phyloP scores from a whole-genome alignment of 345 rosid genomes.

The Eucalyptus rudis region DNA sequence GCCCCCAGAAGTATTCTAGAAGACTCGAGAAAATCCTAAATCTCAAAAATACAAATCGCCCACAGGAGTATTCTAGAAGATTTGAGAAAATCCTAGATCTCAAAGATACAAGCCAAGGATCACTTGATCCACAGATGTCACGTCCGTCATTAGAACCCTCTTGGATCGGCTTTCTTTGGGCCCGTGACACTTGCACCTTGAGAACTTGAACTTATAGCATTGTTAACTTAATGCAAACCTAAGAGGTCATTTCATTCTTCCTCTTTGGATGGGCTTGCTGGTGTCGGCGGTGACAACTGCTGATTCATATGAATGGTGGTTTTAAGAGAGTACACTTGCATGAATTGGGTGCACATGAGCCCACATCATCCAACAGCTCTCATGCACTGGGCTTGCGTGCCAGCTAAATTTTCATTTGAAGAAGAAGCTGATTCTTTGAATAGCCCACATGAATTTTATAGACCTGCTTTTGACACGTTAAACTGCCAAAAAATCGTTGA shows the following conservation, averaged over 20 bases:
- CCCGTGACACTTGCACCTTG: not conserved
- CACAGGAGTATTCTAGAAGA: too few species aligned
- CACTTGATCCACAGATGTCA: too few species aligned
- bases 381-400: not conserved
- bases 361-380: not conserved
- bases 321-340: not conserved
- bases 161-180: too few species aligned
- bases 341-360: not conserved
- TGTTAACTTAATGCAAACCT: not conserved
- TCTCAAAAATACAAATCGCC: too few species aligned
- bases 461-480: not conserved
- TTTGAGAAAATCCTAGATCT: too few species aligned
- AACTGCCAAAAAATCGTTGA: not conserved
- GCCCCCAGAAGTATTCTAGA: too few species aligned
- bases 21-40: too few species aligned
- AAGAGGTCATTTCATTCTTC: not conserved
- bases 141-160: too few species aligned
- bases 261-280: not conserved
- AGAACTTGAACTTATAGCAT: not conserved
- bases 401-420: not conserved
- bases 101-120: too few species aligned
- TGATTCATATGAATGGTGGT: not conserved
- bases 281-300: not conserved
- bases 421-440: not conserved
- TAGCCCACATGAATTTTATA: not conserved